These are phyloP conservation scores for Cajanus cajan DNA, from an alignment of 306 rosid species.

Conservation along the genomic window DNA sequence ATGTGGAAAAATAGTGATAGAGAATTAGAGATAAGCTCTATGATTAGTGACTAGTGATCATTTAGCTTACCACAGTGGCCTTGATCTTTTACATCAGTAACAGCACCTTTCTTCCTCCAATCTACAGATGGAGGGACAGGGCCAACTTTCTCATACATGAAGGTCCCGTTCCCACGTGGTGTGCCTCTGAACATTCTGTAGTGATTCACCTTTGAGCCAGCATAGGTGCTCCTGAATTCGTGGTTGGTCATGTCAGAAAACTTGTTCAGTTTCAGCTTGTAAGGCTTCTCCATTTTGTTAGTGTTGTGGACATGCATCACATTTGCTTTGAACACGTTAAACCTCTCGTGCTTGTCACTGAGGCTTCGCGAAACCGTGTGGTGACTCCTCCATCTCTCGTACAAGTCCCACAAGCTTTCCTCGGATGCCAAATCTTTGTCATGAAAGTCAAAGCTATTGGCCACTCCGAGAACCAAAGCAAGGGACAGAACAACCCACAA, in stretches of 20 bases:
- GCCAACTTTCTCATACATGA: conserved; percentile 41
- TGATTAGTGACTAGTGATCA: not conserved
- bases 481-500: conserved; percentile 33
- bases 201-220: conserved; percentile 50
- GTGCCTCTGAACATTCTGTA: conserved; percentile 47
- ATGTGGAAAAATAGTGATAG: not conserved
- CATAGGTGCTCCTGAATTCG: conserved; percentile 46
- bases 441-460: conserved; percentile 41
- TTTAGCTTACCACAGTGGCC: conserved; percentile 48
- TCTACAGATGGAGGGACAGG: conserved; percentile 46
- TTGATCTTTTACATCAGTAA: conserved; percentile 46
- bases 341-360: conserved; percentile 44
- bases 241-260: conserved; percentile 63
- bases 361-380: conserved; percentile 51
- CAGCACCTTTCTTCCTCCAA: conserved; percentile 64
- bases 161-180: conserved; percentile 25
- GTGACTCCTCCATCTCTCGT: conserved; percentile 62
- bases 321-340: conserved; percentile 61
- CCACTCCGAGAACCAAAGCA: conserved; percentile 35
- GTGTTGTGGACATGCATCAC: conserved; percentile 53
- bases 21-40: not conserved
- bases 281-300: conserved; percentile 56
- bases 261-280: conserved; percentile 55
- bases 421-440: conserved; percentile 44
- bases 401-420: conserved; percentile 51